Evolutionary conservation across 2,329 filamentous ascomycete genomes (phyloP).

Genomic region (Diaporthe batatas): DNA sequence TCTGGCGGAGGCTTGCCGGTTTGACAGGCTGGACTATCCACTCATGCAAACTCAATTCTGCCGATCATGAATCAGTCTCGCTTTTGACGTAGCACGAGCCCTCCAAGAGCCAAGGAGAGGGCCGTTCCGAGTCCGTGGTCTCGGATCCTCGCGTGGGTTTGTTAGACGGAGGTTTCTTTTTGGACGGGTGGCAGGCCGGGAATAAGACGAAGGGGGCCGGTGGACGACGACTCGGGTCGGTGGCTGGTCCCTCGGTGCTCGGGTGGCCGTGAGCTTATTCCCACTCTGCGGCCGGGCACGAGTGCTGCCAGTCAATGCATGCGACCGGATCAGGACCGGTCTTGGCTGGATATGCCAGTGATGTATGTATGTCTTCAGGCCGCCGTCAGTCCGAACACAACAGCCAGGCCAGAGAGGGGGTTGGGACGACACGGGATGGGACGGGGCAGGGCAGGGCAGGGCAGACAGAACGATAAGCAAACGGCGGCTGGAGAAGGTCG

Average conservation of each 20-base stretch:
- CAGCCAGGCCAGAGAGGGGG: not conserved
- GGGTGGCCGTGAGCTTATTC: slow-evolving; percentile 30
- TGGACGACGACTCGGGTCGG: slow-evolving; percentile 21
- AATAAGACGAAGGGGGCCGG: slow-evolving; percentile 38
- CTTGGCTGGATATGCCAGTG: slow-evolving; percentile 34
- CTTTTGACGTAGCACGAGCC: slow-evolving; percentile 37
- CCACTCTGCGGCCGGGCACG: not conserved
- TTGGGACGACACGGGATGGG: slow-evolving; percentile 3
- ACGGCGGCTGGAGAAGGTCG: not conserved
- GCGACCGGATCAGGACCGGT: not conserved
- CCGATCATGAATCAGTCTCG: slow-evolving; percentile 25
- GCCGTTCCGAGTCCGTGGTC: slow-evolving; percentile 37
- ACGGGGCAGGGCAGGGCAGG: not conserved
- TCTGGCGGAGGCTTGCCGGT: slow-evolving; percentile 2
- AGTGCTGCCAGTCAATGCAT: slow-evolving; percentile 15
- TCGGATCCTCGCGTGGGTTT: slow-evolving; percentile 32
- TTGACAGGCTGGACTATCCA: slow-evolving; percentile 7
- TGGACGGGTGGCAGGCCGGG: slow-evolving; percentile 29
- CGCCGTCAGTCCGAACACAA: not conserved
- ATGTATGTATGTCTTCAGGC: not conserved
- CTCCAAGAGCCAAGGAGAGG: slow-evolving; percentile 23
- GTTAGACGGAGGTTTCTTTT: slow-evolving; percentile 23
- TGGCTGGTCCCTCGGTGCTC: slow-evolving; percentile 26
- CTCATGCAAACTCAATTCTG: slow-evolving; percentile 32
- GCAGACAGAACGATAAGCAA: slow-evolving; percentile 18